Evolutionary conservation across 805 yeast genomes (phyloP).

Genomic region (Zygoascus biomembranicola): DNA sequence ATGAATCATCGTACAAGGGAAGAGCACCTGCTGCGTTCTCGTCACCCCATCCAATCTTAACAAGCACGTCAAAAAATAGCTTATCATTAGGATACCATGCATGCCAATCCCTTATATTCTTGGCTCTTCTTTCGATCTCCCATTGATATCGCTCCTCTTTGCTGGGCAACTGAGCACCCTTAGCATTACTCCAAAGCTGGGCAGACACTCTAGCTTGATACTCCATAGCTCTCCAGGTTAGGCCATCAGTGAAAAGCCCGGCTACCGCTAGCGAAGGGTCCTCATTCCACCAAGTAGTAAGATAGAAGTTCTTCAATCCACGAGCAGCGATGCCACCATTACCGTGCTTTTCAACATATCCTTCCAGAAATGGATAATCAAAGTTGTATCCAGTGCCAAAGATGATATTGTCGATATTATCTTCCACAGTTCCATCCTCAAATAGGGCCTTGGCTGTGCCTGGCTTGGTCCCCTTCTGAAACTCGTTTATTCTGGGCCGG

Average conservation of each 20-base stretch:
- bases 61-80: constrained; percentile 2
- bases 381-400: constrained; percentile 34
- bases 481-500: constrained; percentile 2
- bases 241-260: constrained; percentile 10
- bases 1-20: constrained; percentile 1
- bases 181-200: constrained; percentile 6
- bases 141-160: constrained; percentile 6
- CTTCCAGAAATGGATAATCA: constrained; percentile 27
- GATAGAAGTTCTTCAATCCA: constrained; percentile 28
- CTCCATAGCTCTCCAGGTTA: constrained; percentile 7
- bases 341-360: constrained; percentile 4
- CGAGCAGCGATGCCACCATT: constrained; percentile 19
- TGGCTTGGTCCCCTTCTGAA: constrained; percentile 2
- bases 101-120: constrained; percentile 8
- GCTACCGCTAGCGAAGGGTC: constrained; percentile 30
- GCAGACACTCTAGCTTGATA: constrained; percentile 10
- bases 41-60: constrained; percentile 6
- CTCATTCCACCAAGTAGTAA: constrained; percentile 31
- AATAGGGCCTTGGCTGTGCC: constrained; percentile 8
- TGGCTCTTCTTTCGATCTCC: constrained; percentile 5
- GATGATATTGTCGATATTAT: constrained; percentile 27
- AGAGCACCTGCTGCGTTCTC: background rate
- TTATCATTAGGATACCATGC: constrained; percentile 10
- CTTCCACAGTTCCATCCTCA: constrained; percentile 11
- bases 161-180: constrained; percentile 3